Evolutionary conservation across 305 asterid species (phyloP).

Genomic region (Rubia peregrina): DNA sequence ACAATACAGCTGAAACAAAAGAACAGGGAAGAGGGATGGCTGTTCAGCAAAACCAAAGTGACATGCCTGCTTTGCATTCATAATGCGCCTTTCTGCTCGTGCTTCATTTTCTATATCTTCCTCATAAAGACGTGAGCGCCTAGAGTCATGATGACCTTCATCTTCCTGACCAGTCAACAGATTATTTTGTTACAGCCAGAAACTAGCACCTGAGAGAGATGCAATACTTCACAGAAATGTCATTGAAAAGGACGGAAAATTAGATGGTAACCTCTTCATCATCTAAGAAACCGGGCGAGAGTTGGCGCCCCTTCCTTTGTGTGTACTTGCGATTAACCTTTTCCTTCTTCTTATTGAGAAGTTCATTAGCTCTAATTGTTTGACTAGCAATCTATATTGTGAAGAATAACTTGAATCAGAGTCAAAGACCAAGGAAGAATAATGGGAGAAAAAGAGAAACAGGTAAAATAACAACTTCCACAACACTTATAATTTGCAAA

Average conservation of each 20-base stretch:
- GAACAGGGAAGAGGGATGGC: neutral
- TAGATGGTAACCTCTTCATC: conserved; percentile 67
- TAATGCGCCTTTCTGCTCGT: conserved; percentile 89
- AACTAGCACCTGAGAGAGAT: neutral
- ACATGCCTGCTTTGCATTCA: conserved; percentile 85
- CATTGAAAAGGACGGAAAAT: conserved; percentile 2
- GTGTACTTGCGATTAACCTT: conserved; percentile 43
- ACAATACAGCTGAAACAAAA: conserved; percentile 3
- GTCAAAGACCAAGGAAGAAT: neutral
- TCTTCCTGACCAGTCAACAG: conserved; percentile 51
- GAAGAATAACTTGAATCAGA: conserved; percentile 1
- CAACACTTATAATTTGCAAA: neutral
- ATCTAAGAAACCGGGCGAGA: conserved; percentile 97
- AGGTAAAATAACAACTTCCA: conserved; percentile 6
- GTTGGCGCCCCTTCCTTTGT: conserved; percentile 60
- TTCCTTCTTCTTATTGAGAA: conserved; percentile 52
- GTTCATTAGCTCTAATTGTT: conserved; percentile 80
- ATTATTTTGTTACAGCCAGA: conserved; percentile 4
- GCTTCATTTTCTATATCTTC: conserved; percentile 92
- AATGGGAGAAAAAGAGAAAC: conserved; percentile 11
- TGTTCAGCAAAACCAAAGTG: conserved; percentile 15
- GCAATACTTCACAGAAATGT: neutral
- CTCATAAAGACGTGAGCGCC: conserved; percentile 71
- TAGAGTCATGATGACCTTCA: conserved; percentile 73
- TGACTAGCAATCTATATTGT: conserved; percentile 66